Base-by-base conservation (phyloP, 2,329 filamentous ascomycete species). In the Monilinia polystroma region DNA sequence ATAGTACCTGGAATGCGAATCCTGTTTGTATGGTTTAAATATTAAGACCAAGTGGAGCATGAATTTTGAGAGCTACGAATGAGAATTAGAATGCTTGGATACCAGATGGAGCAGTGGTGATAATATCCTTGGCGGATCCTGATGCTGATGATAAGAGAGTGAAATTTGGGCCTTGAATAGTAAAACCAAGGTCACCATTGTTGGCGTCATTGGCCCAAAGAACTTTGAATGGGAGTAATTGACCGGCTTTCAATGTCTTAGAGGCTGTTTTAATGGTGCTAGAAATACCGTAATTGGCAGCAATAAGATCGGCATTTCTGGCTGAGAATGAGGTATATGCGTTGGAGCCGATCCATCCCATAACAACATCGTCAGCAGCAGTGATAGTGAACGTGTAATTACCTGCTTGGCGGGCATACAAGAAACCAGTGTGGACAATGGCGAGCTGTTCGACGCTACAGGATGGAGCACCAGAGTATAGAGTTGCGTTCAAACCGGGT, bases 401-500 rank as follows among this genome's bases (percentile, higher is more conserved):
- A 41, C 54, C 54, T 38, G 54, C 29, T 41, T 56, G 38, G 8
- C 54, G 54, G 32, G 54, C 54, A 56, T 56, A 41, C 2, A 56
- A 18, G 14, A 38, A 56, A 20, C 54, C 54, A 23, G 32, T 56
- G 32, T 56, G 54, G 7, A 56, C 54, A n/a, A 56, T 56, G 32
- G 54, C 54, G 20, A 56, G 54, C 3, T 56, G 32, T n/a, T 56
- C 54, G n/a, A 56, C 18, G 54, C 54, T 56, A n/a, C 32, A 10
- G 10, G 54, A 41, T n/a, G 54, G 54, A 14, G 54, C 54, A n/a
- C 54, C 54, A 56, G 54, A 14, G 35, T 56, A 56, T 8, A 56
- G 35, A n/a, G 54, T 23, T 7, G 14, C 54, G 6, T 41, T 23
- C 3, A 32, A 56, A 16, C 29, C 29, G 23, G 32, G 14, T n/a